Percentiles rank a stretch among this genome's conserved stretches.
Evolutionary conservation across 208 protist species (phyloP).

Genomic region (Leishmania tropica): DNA sequence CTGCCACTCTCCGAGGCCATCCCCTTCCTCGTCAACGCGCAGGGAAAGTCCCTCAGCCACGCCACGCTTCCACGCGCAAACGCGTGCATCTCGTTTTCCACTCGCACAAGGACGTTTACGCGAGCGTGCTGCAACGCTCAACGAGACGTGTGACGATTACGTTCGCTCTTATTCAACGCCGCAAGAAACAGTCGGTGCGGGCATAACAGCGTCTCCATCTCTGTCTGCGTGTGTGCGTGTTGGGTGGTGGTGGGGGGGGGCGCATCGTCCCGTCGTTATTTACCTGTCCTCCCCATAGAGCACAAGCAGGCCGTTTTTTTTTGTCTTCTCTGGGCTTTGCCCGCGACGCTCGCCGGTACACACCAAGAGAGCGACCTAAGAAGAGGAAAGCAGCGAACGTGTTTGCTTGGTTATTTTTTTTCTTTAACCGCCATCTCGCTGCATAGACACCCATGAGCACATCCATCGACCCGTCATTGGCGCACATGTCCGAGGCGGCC

Average conservation of each 20-base stretch:
- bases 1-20: neutral
- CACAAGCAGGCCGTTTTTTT: neutral
- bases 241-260: no score
- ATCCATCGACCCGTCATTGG: neutral
- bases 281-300: neutral
- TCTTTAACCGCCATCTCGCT: neutral
- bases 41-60: neutral
- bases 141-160: neutral
- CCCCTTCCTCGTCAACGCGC: neutral
- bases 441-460: constrained; percentile 14
- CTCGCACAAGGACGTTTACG: neutral
- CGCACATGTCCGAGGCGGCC: constrained; percentile 3
- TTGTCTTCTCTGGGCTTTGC: neutral
- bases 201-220: neutral
- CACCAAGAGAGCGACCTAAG: neutral
- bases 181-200: neutral
- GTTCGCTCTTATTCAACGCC: neutral
- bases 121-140: neutral
- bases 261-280: neutral
- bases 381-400: neutral
- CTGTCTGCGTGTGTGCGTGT: neutral
- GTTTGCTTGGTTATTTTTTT: neutral
- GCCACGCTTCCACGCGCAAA: neutral
- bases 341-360: neutral
- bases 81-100: neutral